A percentile compares a stretch with the other conserved stretches of the same genome.
phyloP scores from a whole-genome alignment of 148 eudicot genomes.

The Silene conica region DNA sequence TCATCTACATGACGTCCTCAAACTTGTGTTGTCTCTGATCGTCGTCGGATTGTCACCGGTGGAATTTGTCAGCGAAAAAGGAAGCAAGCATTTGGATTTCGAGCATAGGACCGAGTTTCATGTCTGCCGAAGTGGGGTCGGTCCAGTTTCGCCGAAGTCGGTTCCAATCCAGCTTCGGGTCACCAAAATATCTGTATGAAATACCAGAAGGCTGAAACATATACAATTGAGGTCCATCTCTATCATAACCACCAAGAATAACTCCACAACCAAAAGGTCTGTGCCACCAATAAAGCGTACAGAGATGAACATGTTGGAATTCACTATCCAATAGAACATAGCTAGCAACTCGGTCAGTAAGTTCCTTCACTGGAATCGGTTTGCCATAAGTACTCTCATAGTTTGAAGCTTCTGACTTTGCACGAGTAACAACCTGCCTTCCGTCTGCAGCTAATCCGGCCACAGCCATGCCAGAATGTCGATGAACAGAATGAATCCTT shows the following conservation, averaged over 20 bases:
- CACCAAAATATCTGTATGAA: too few relatives aligned
- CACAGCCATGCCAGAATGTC: slow-evolving; percentile 85
- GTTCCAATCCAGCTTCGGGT: too few relatives aligned
- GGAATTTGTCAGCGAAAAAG: too few relatives aligned
- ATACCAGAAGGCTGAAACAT: slow-evolving; percentile 97
- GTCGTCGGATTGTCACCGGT: too few relatives aligned
- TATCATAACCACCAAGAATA: slow-evolving; percentile 94
- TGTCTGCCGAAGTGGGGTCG: too few relatives aligned
- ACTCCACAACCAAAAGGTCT: slow-evolving; percentile 98
- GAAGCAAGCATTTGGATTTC: too few relatives aligned
- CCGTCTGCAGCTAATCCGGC: slow-evolving; percentile 59
- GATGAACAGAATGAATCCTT: slow-evolving; percentile 81
- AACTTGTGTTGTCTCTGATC: too few relatives aligned
- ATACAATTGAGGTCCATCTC: slow-evolving; percentile 92
- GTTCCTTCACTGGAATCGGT: slow-evolving; percentile 86
- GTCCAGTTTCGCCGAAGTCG: too few relatives aligned
- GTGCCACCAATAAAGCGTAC: slow-evolving; percentile 99
- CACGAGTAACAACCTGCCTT: slow-evolving; percentile 50
- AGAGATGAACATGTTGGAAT: too few relatives aligned
- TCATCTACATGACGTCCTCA: too few relatives aligned
- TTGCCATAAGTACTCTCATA: slow-evolving; percentile 69
- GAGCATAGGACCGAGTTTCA: too few relatives aligned
- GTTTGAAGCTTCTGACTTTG: slow-evolving; percentile 43
- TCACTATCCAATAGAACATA: too few relatives aligned
- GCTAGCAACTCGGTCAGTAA: slow-evolving; percentile 91